Percentiles rank a stretch among this genome's conserved stretches.
phyloP scores from a whole-genome alignment of 495 filamentous ascomycete genomes.

The Xylaria grammica region DNA sequence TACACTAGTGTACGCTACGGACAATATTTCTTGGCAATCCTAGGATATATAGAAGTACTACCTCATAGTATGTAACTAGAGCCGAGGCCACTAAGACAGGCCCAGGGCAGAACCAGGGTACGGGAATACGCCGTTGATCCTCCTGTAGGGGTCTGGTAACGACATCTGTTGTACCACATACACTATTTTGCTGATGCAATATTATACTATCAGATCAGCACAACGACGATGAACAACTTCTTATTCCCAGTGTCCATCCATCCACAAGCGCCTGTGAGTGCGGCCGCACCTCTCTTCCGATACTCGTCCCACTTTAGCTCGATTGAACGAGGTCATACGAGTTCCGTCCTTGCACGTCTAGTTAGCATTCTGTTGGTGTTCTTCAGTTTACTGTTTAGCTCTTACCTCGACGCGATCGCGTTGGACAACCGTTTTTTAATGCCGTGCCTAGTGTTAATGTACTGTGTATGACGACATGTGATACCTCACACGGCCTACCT shows the following conservation, averaged over 20 bases:
- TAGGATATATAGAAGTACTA: too few relatives aligned
- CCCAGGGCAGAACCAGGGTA: too few relatives aligned
- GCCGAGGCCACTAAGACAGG: not conserved
- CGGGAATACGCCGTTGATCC: not conserved
- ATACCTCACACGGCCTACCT: not conserved
- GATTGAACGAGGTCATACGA: slow-evolving; percentile 12
- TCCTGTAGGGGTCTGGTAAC: slow-evolving; percentile 8
- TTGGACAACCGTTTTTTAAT: not conserved
- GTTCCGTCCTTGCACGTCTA: not conserved
- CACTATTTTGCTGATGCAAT: not conserved
- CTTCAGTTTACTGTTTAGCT: not conserved
- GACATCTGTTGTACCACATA: not conserved
- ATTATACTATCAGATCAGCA: not conserved
- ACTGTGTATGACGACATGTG: not conserved
- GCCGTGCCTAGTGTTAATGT: not conserved
- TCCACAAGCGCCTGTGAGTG: slow-evolving; percentile 5
- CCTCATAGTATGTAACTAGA: not conserved
- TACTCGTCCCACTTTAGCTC: slow-evolving; percentile 5
- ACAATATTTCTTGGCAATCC: slow-evolving; percentile 9
- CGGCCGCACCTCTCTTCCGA: slow-evolving; percentile 18
- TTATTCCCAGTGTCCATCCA: not conserved
- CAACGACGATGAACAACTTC: not conserved
- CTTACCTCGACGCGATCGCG: not conserved
- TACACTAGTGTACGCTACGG: too few relatives aligned
- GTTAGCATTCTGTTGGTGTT: not conserved